Conservation (phyloP, 805 yeast genomes). For the Kodamaea neixiangensis region DNA sequence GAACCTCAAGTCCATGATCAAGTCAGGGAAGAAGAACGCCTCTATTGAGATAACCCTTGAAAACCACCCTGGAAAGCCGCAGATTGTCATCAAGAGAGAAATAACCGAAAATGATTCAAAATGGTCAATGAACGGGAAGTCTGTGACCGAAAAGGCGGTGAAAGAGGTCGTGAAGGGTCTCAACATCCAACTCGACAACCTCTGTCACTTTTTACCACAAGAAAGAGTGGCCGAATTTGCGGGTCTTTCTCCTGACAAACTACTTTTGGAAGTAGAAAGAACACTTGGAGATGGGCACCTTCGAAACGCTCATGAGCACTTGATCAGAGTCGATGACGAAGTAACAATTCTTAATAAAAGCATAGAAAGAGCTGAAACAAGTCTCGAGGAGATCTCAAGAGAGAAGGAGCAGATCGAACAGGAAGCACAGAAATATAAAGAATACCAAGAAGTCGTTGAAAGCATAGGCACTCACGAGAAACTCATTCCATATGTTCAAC, state of each 20-base stretch:
- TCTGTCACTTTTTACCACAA: slow-evolving; percentile 94
- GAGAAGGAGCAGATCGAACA: slow-evolving; percentile 43
- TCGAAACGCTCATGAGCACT: slow-evolving; percentile 53
- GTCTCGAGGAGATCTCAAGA: slow-evolving; percentile 32
- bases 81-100: slow-evolving; percentile 46
- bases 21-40: slow-evolving; percentile 55
- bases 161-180: slow-evolving; percentile 45
- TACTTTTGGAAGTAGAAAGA: slow-evolving; percentile 75
- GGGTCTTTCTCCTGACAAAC: slow-evolving; percentile 68
- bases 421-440: slow-evolving; percentile 49
- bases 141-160: slow-evolving; percentile 46
- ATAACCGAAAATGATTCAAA: slow-evolving; percentile 48
- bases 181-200: slow-evolving; percentile 84
- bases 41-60: slow-evolving; percentile 54
- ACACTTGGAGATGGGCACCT: slow-evolving; percentile 70
- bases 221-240: slow-evolving; percentile 95
- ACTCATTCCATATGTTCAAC: slow-evolving; percentile 43
- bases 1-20: slow-evolving; percentile 68
- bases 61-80: slow-evolving; percentile 33
- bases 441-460: slow-evolving; percentile 46
- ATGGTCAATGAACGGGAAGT: slow-evolving; percentile 51
- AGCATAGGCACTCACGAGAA: slow-evolving; percentile 40
- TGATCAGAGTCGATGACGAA: slow-evolving; percentile 52
- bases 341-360: slow-evolving; percentile 28
- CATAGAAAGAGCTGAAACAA: slow-evolving; percentile 28